Evolutionary conservation across 495 filamentous ascomycete species (phyloP).

Genomic region (Annulohypoxylon maeteangense): DNA sequence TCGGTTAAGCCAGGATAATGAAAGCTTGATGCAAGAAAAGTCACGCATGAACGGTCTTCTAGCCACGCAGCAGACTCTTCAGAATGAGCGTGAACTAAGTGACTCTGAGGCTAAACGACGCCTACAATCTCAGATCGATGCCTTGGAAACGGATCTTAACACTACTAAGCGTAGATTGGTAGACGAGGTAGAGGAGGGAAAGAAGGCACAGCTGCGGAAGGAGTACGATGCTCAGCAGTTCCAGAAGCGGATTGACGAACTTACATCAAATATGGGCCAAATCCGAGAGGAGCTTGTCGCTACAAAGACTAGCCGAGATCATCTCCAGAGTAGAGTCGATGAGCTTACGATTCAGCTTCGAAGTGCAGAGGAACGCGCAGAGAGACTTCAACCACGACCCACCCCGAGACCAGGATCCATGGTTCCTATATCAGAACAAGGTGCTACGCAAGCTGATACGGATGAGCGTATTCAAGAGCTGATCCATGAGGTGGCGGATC

Average conservation of each 20-base stretch:
- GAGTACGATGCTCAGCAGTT: slow-evolving; percentile 88
- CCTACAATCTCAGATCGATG: slow-evolving; percentile 78
- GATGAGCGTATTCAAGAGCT: slow-evolving; percentile 86
- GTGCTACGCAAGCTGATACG: slow-evolving; percentile 56
- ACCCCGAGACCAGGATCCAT: slow-evolving; percentile 64
- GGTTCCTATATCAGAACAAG: slow-evolving; percentile 55
- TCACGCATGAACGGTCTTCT: slow-evolving; percentile 81
- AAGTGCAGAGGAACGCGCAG: slow-evolving; percentile 85
- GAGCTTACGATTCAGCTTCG: slow-evolving; percentile 88
- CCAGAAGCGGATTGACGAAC: slow-evolving; percentile 89
- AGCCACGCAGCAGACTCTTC: slow-evolving; percentile 80
- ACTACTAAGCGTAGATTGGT: slow-evolving; percentile 84
- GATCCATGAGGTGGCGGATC: slow-evolving; percentile 79
- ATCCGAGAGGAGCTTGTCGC: slow-evolving; percentile 84
- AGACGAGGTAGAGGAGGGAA: slow-evolving; percentile 83
- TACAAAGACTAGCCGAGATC: slow-evolving; percentile 85
- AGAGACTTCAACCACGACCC: slow-evolving; percentile 78
- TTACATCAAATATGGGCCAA: slow-evolving; percentile 78
- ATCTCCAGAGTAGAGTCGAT: slow-evolving; percentile 85
- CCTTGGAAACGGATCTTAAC: slow-evolving; percentile 79
- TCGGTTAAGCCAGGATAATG: slow-evolving; percentile 85
- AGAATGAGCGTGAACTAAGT: slow-evolving; percentile 88
- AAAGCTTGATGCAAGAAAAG: slow-evolving; percentile 83
- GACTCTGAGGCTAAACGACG: slow-evolving; percentile 83
- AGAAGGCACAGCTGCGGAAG: slow-evolving; percentile 79